phyloP scores from a whole-genome alignment of 805 yeast genomes.

The Myxozyma vanderwaltii region DNA sequence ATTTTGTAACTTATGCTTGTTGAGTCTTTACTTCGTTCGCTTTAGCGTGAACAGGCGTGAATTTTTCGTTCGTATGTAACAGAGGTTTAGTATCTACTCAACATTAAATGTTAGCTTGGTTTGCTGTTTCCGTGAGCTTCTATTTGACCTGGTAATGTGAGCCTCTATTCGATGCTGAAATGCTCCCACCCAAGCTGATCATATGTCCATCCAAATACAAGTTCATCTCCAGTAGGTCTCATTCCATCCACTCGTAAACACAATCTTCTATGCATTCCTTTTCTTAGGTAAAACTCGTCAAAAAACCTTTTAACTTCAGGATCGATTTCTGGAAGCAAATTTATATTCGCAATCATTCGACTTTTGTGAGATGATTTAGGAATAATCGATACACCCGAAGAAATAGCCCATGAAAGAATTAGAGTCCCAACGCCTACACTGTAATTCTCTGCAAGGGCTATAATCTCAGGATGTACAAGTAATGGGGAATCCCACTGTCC shows the following conservation, averaged over 20 bases:
- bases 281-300: conserved; percentile 10
- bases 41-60: too few relatives aligned
- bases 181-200: conserved; percentile 30
- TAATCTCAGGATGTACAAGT: conserved; percentile 55
- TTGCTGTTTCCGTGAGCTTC: too few relatives aligned
- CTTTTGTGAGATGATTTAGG: conserved; percentile 56
- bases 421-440: conserved; percentile 59
- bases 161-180: background rate
- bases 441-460: conserved; percentile 70
- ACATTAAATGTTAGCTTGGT: too few relatives aligned
- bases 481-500: conserved; percentile 69
- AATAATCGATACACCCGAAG: conserved; percentile 60
- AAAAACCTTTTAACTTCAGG: conserved; percentile 11
- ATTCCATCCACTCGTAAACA: conserved; percentile 13
- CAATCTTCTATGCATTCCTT: conserved; percentile 27
- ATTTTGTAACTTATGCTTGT: too few relatives aligned
- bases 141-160: too few relatives aligned
- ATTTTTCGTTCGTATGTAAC: too few relatives aligned
- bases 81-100: too few relatives aligned
- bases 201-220: conserved; percentile 29
- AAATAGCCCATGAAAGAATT: conserved; percentile 73
- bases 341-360: conserved; percentile 44
- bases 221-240: conserved; percentile 18
- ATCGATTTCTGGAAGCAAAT: conserved; percentile 11
- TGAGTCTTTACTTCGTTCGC: too few relatives aligned